These are phyloP conservation scores for Prinsepia uniflora DNA, from an alignment of 306 rosid genomes.

Conservation along the genomic window DNA sequence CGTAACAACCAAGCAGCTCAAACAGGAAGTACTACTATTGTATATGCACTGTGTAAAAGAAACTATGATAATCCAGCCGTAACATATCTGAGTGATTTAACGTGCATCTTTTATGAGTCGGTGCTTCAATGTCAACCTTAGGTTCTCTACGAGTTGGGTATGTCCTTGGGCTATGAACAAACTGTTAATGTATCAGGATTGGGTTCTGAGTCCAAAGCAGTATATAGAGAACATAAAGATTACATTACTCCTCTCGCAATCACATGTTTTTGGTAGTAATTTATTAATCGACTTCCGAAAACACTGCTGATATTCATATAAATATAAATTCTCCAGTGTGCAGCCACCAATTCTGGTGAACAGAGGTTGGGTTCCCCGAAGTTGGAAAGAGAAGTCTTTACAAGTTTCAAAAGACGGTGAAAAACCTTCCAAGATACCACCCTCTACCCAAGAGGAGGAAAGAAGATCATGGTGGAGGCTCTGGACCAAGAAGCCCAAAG, in stretches of 20 bases:
- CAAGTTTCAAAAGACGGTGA: constrained; percentile 37
- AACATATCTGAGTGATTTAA: background rate
- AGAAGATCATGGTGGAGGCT: constrained; percentile 81
- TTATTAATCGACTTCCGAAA: background rate
- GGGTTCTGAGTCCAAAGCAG: background rate
- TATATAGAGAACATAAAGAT: background rate
- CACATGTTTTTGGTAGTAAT: background rate
- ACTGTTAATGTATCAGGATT: background rate
- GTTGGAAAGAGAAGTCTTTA: constrained; percentile 68
- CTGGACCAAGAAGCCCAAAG: constrained; percentile 54
- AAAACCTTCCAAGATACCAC: constrained; percentile 29
- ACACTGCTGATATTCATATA: constrained; percentile 16
- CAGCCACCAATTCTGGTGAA: constrained; percentile 69
- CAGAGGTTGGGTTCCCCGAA: constrained; percentile 96
- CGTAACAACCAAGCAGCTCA: background rate
- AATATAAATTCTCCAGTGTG: constrained; percentile 45
- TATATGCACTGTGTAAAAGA: background rate
- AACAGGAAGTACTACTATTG: background rate
- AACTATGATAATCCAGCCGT: background rate
- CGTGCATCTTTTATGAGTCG: background rate
- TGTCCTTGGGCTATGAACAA: background rate
- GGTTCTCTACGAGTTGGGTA: background rate
- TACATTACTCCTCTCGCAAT: background rate
- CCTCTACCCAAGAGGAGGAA: constrained; percentile 37
- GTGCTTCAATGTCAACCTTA: background rate